Conservation (phyloP, 2,329 filamentous ascomycete genomes). For the Neocatenulostroma microsporum region DNA sequence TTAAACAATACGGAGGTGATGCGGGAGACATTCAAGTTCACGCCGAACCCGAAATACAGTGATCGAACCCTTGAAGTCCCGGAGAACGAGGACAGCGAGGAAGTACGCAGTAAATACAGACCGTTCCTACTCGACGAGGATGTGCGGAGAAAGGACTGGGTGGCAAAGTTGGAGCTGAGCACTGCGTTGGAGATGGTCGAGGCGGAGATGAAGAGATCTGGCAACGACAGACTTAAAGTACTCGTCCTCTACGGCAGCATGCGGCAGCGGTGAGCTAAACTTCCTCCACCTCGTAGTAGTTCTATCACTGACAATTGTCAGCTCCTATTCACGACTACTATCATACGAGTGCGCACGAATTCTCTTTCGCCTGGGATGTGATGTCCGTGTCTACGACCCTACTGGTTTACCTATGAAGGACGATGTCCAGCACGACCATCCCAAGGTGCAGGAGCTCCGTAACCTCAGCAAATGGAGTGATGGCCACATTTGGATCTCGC, state of each 20-base stretch:
- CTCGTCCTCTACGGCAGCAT: conserved; percentile 57
- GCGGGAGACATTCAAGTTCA: conserved; percentile 3
- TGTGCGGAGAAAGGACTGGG: conserved; percentile 45
- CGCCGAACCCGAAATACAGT: conserved; percentile 4
- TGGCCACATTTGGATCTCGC: conserved; percentile 58
- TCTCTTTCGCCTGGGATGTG: conserved; percentile 56
- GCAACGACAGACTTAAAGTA: conserved; percentile 43
- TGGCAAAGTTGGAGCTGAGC: conserved; percentile 48
- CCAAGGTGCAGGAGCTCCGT: conserved; percentile 56
- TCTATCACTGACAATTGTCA: conserved; percentile 14
- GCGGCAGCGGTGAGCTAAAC: conserved; percentile 26
- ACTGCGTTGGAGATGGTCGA: conserved; percentile 47
- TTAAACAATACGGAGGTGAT: conserved; percentile 10
- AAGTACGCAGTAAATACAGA: conserved; percentile 44
- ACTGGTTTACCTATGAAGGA: conserved; percentile 55
- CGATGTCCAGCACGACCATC: conserved; percentile 49
- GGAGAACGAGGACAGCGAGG: conserved; percentile 39
- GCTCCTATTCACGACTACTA: conserved; percentile 54
- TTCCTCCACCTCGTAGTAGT: background rate
- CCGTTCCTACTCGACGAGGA: conserved; percentile 47
- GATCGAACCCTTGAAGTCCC: conserved; percentile 36
- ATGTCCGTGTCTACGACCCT: conserved; percentile 57
- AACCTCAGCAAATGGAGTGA: conserved; percentile 57
- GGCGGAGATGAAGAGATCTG: conserved; percentile 34
- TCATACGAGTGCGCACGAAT: conserved; percentile 55